A percentile compares a stretch with the other conserved stretches of the same genome.
Conservation (phyloP, 495 filamentous ascomycete genomes). For the Ascobolus immersus region DNA sequence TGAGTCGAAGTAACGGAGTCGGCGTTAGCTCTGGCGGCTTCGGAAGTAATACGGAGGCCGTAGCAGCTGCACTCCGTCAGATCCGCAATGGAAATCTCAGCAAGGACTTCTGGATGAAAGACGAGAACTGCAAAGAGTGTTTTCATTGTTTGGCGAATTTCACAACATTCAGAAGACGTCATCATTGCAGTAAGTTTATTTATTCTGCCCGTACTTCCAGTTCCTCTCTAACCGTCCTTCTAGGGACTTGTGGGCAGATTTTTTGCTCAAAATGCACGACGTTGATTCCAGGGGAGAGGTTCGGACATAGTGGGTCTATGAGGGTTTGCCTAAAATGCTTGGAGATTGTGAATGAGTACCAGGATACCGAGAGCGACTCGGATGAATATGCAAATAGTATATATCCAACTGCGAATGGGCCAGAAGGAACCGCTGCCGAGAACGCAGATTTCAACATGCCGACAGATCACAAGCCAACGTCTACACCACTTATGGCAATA, state of each 20-base stretch:
- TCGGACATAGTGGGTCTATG: conserved; percentile 66
- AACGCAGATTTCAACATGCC: conserved; percentile 11
- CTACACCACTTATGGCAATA: conserved; percentile 49
- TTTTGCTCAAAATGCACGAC: conserved; percentile 94
- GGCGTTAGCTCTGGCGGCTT: too few species aligned
- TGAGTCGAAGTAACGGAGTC: too few species aligned
- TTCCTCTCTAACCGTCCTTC: neutral
- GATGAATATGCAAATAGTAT: conserved; percentile 59
- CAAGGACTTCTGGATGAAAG: conserved; percentile 97
- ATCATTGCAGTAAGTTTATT: conserved; percentile 55
- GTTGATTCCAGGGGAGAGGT: conserved; percentile 56
- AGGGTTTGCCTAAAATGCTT: conserved; percentile 92
- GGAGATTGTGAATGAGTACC: conserved; percentile 65
- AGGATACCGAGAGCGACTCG: conserved; percentile 61
- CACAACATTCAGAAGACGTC: conserved; percentile 79
- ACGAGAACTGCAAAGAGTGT: conserved; percentile 94
- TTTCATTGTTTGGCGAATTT: conserved; percentile 55
- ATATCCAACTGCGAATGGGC: conserved; percentile 13
- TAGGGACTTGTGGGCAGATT: conserved; percentile 64
- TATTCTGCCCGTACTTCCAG: neutral
- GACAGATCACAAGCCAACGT: conserved; percentile 11
- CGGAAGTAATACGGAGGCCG: conserved; percentile 28
- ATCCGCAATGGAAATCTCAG: conserved; percentile 64
- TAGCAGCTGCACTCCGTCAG: conserved; percentile 36
- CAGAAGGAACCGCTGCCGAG: conserved; percentile 14